These are phyloP conservation scores for Aspergillus proliferans DNA, from an alignment of 2,329 filamentous ascomycete species.

Conservation along the genomic window DNA sequence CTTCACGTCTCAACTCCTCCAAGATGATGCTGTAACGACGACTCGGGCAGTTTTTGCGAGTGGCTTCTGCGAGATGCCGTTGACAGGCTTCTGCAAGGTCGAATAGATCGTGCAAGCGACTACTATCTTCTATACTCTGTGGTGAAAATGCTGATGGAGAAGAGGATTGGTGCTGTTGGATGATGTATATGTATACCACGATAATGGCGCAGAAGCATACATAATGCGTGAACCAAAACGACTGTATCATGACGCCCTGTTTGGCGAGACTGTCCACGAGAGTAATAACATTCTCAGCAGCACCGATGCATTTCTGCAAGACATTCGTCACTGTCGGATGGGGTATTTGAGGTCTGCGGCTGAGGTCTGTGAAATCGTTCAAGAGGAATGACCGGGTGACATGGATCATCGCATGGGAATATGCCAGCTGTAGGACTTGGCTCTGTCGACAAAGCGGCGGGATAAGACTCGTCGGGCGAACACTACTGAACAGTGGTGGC, in stretches of 20 bases:
- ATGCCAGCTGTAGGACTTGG: slow-evolving; percentile 34
- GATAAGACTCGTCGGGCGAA: slow-evolving; percentile 31
- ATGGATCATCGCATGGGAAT: slow-evolving; percentile 35
- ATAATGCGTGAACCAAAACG: slow-evolving; percentile 41
- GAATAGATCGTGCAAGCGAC: slow-evolving; percentile 29
- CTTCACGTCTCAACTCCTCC: slow-evolving; percentile 41
- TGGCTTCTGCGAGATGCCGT: slow-evolving; percentile 41
- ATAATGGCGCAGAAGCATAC: slow-evolving; percentile 38
- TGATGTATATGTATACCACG: slow-evolving; percentile 38
- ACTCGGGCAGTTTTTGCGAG: slow-evolving; percentile 42
- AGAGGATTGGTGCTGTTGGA: slow-evolving; percentile 31
- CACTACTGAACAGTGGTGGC: slow-evolving; percentile 32
- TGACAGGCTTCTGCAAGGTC: slow-evolving; percentile 41
- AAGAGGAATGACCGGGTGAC: slow-evolving; percentile 32
- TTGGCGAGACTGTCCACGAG: slow-evolving; percentile 31
- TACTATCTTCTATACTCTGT: slow-evolving; percentile 13
- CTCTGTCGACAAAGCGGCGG: slow-evolving; percentile 33
- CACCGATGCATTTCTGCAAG: slow-evolving; percentile 39
- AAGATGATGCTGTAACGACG: slow-evolving; percentile 45
- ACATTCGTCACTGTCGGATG: slow-evolving; percentile 30
- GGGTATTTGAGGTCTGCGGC: slow-evolving; percentile 23
- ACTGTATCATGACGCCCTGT: slow-evolving; percentile 31
- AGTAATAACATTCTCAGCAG: slow-evolving; percentile 36
- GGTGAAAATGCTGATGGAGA: slow-evolving; percentile 14
- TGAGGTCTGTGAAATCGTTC: slow-evolving; percentile 32